Conservation (phyloP, 2,329 filamentous ascomycete species). For the Fusarium sp. region DNA sequence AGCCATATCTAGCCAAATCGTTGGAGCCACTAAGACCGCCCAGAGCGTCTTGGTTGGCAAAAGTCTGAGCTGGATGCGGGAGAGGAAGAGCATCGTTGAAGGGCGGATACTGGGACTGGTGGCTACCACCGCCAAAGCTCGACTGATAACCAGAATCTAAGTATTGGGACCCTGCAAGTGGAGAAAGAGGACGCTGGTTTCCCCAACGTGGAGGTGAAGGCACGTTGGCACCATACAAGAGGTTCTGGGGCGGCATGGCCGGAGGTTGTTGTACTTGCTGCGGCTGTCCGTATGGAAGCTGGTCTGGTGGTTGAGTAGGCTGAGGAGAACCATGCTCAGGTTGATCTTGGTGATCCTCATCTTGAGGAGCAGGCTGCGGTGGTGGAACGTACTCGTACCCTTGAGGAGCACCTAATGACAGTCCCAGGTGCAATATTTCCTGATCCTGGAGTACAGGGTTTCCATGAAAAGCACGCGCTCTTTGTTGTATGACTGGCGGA, state of each 20-base stretch:
- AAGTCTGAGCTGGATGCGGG: not conserved
- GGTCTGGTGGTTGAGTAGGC: not conserved
- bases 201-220: too few relatives aligned
- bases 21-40: not conserved
- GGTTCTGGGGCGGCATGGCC: too few relatives aligned
- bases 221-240: too few relatives aligned
- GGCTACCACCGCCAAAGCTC: too few relatives aligned
- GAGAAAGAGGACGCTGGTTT: not conserved
- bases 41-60: not conserved
- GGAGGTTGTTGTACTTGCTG: not conserved
- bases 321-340: not conserved
- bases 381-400: too few relatives aligned
- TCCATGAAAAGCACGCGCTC: slow-evolving; percentile 6
- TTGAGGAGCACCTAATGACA: not conserved
- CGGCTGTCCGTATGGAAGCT: not conserved
- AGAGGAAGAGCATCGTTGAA: not conserved
- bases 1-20: not conserved
- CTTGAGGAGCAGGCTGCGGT: not conserved
- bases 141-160: not conserved
- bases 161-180: not conserved
- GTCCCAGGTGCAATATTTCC: not conserved
- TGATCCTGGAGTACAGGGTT: slow-evolving; percentile 20
- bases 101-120: not conserved
- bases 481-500: too few relatives aligned
- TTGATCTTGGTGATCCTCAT: not conserved